Evolutionary conservation across 2,329 filamentous ascomycete species (phyloP), one percentile per base, ranked within the genome.

Genomic region (Claviceps quebecensis): DNA sequence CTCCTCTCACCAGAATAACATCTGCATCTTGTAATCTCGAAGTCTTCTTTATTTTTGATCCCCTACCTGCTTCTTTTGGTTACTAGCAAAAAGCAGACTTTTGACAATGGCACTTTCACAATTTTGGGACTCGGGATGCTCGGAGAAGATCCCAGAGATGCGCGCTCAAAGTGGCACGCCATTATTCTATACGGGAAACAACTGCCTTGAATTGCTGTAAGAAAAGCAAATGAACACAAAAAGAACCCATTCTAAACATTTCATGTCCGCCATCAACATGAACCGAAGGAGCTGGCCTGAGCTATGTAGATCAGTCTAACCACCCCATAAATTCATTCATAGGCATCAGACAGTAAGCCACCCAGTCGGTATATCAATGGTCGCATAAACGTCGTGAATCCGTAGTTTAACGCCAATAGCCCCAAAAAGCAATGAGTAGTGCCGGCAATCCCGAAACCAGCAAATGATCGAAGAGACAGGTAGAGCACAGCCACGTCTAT

Each of bases 321-420:
- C n/a, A 49, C 16, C 41, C 51, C 41, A 36, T 47, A 13, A 29
- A 38, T 43, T 49, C 47, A 19, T 16, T 52, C 51, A 49, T 34
- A 19, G 5, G 48, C 26, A 14, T 48, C 45, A 43, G 29, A 48
- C 22, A 50, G n/a, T n/a, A 17, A 45, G 48, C 48, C 48, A 41
- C 45, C 52, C 40, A 37, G 17, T 16, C 19, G 40, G 34, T 19
- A 38, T 40, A 45, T 40, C 39, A 29, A 51, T 37, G 39, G 47
- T 53, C 41, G 34, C 41, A 45, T 36, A 41, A 43, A 45, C 48
- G 46, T 48, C 37, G 37, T 34, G 11, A 38, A 53, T 51, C 52
- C 52, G 40, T 45, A 11, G 36, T 13, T 37, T 36, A 53, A 53
- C 48, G 52, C 52, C 52, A 16, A 45, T 36, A 37, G 17, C 45